Base-by-base conservation (phyloP, 805 yeast genomes). In the Soucietia sequanensis region DNA sequence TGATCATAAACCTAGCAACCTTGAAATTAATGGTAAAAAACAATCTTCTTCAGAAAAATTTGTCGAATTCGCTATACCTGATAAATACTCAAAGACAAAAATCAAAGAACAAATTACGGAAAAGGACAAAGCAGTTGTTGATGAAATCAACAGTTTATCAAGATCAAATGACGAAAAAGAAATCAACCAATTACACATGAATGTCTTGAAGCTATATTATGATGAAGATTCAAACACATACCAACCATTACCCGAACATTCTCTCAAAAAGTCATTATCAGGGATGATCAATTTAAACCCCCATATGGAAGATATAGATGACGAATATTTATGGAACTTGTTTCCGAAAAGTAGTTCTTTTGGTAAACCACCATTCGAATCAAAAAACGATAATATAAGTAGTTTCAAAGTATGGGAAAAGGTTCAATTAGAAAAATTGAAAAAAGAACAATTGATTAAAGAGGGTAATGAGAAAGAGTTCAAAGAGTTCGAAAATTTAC, bases 271-370 rank as follows among this genome's bases (percentile, higher is more conserved):
- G 35, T 55, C 70, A 5, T 47, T 66, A 30, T 62, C 68, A 30
- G 71, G 70, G 5, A 60, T 65, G 64, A 51, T 65, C 23, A 59
- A 58, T 23, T 41, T 62, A 33, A 65, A 64, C 37, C 61, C 63
- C 1, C 50, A 50, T 16, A 48, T 66, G 33, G 53, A 57, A 19
- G 60, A 58, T 30, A 54, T 68, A 13, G 62, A 60, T 34, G 70
- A 68, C 39, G 67, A 60, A 21, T 63, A 57, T 35, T 54, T 68
- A 24, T 66, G 72, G 72, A 53, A 62, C 13, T 31, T 62, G 27
- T 49, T 62, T 16, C 72, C 72, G 3, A 52, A 51, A 25, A 62
- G 54, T 15, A 54, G 56, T 37, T 37, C 54, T 20, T 65, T 58
- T 44, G 68, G 65, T 6, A 41, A 45, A 3, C 62, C 64, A 6